A percentile compares a stretch with the other conserved stretches of the same genome.
Evolutionary conservation across 768 basidiomycete species (phyloP).

Genomic region (Amanita fuliginea): DNA sequence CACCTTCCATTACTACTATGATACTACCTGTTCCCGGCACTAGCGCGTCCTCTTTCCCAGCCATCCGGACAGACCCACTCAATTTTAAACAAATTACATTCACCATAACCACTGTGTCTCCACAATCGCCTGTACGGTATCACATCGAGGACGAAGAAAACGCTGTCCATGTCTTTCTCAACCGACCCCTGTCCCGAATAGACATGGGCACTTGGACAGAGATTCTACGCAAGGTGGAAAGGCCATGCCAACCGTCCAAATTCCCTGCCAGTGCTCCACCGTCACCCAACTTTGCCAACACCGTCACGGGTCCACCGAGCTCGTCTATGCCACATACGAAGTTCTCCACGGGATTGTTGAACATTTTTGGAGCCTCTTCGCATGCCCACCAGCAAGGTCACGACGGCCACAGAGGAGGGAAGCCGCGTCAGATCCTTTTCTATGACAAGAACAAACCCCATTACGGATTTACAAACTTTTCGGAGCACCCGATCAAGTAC

Average conservation of each 20-base stretch:
- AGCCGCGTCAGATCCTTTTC: slow-evolving; percentile 13
- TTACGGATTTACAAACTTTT: slow-evolving; percentile 34
- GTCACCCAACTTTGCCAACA: not conserved
- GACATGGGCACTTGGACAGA: slow-evolving; percentile 3
- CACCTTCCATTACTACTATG: not conserved
- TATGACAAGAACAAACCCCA: slow-evolving; percentile 25
- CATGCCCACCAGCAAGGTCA: not conserved
- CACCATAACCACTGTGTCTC: not conserved
- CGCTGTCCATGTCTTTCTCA: slow-evolving; percentile 5
- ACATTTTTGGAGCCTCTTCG: not conserved
- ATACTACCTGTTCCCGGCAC: not conserved
- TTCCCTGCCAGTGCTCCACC: slow-evolving; percentile 1
- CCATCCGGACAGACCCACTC: not conserved
- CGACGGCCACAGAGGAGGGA: not conserved
- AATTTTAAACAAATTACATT: slow-evolving; percentile 5
- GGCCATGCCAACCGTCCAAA: not conserved
- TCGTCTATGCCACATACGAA: not conserved
- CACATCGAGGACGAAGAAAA: slow-evolving; percentile 4
- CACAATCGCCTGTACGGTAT: slow-evolving; percentile 2
- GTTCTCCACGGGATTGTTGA: slow-evolving; percentile 1
- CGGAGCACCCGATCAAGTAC: slow-evolving; percentile 28
- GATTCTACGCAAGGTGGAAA: slow-evolving; percentile 2
- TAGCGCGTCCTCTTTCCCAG: not conserved
- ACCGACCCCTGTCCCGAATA: slow-evolving; percentile 5
- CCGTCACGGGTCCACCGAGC: not conserved